phyloP scores from a whole-genome alignment of 257 asterid species.

The Ocimum tenuiflorum region DNA sequence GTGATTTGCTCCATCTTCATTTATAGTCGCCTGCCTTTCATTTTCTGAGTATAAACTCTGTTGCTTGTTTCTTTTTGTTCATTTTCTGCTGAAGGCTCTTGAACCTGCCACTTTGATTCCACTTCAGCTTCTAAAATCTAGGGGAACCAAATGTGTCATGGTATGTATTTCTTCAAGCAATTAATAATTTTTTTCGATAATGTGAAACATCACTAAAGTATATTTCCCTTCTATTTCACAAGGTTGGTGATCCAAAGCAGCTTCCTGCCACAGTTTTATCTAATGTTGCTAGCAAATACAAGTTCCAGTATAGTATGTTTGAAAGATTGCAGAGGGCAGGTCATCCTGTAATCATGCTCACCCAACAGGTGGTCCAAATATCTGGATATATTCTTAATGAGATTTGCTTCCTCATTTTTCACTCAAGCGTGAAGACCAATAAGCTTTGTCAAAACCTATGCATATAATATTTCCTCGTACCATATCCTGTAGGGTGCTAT shows the following conservation, averaged over 20 bases:
- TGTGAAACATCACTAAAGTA: conserved; percentile 19
- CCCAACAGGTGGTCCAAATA: conserved; percentile 58
- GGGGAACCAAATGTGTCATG: conserved; percentile 87
- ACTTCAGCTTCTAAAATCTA: conserved; percentile 89
- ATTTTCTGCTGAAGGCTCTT: conserved; percentile 53
- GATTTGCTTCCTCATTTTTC: background rate
- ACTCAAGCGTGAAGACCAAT: conserved; percentile 1
- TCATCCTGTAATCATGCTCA: conserved; percentile 92
- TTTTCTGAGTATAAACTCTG: conserved; percentile 18
- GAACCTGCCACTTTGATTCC: conserved; percentile 98
- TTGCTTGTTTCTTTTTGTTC: conserved; percentile 2
- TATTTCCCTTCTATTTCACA: conserved; percentile 11
- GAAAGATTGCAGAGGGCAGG: conserved; percentile 97
- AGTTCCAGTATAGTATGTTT: conserved; percentile 96
- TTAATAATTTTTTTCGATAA: conserved; percentile 10
- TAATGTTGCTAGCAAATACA: conserved; percentile 78
- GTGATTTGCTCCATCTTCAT: conserved; percentile 17
- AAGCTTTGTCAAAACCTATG: background rate
- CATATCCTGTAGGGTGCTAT: background rate
- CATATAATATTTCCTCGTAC: background rate
- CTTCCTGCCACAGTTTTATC: conserved; percentile 98
- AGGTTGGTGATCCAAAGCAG: conserved; percentile 99
- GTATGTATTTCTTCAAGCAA: conserved; percentile 36
- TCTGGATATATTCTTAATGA: conserved; percentile 7
- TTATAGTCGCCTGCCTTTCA: conserved; percentile 5